Evolutionary conservation across 345 rosid species (phyloP).

Genomic region (Salix caprea): DNA sequence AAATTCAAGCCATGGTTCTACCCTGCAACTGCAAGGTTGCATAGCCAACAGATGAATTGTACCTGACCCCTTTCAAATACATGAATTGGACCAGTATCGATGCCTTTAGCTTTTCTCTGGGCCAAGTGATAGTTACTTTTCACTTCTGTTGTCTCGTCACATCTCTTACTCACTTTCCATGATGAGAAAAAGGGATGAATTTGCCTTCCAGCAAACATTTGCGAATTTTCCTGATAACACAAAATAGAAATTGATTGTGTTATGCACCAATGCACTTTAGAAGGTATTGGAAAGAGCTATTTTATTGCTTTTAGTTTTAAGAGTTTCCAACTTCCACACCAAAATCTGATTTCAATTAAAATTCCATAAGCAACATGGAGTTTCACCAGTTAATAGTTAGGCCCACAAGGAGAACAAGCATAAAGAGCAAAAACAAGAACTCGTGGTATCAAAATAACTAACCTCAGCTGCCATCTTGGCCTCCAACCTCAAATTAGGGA

Average conservation of each 20-base stretch:
- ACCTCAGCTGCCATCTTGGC: conserved; percentile 82
- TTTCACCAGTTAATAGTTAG: background rate
- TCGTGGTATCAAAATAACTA: conserved; percentile 14
- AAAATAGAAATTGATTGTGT: conserved; percentile 13
- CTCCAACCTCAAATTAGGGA: conserved; percentile 70
- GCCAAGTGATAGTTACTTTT: conserved; percentile 25
- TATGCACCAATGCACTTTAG: background rate
- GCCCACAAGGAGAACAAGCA: background rate
- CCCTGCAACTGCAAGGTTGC: background rate
- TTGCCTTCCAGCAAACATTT: conserved; percentile 64
- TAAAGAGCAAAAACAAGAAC: background rate
- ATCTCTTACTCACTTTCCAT: conserved; percentile 45
- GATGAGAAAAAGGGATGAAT: conserved; percentile 81
- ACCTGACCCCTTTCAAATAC: conserved; percentile 75
- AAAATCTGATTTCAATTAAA: background rate
- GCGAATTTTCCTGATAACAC: conserved; percentile 67
- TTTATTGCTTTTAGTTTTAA: background rate
- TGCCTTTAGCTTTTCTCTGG: conserved; percentile 27
- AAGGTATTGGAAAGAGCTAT: background rate
- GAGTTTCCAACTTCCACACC: background rate
- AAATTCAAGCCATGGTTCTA: background rate
- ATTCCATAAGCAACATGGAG: background rate
- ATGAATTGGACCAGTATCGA: conserved; percentile 71
- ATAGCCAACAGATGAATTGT: background rate
- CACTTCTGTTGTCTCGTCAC: conserved; percentile 32